These are phyloP conservation scores for Rhodotorula mucilaginosa DNA, from an alignment of 1,284 basidiomycete species.

Conservation along the genomic window DNA sequence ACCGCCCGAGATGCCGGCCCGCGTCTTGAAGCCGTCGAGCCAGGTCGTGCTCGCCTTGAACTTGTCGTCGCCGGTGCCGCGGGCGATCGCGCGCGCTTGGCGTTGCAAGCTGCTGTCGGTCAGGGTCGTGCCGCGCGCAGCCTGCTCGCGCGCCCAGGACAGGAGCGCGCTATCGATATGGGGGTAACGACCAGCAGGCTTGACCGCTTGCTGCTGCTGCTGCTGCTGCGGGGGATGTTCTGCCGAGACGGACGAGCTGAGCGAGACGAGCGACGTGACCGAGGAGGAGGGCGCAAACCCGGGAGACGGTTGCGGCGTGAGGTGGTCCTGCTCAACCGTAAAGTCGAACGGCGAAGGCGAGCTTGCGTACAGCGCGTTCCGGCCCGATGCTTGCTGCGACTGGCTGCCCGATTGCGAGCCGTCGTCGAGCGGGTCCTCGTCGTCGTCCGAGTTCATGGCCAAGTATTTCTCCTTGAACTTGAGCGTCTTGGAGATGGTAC, in stretches of 20 bases:
- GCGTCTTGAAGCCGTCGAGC: slow-evolving; percentile 86
- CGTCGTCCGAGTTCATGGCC: slow-evolving; percentile 46
- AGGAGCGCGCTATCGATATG: slow-evolving; percentile 66
- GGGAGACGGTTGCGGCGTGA: slow-evolving; percentile 7
- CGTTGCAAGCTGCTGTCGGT: slow-evolving; percentile 68
- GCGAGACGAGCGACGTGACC: slow-evolving; percentile 59
- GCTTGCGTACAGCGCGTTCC: neutral
- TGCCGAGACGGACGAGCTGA: slow-evolving; percentile 16
- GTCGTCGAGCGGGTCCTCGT: slow-evolving; percentile 3
- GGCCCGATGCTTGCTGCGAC: neutral
- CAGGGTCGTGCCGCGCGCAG: slow-evolving; percentile 56
- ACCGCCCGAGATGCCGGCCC: slow-evolving; percentile 47
- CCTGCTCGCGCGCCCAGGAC: slow-evolving; percentile 61
- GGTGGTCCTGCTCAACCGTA: neutral
- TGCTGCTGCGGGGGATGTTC: neutral
- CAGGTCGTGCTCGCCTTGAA: slow-evolving; percentile 88
- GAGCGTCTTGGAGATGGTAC: slow-evolving; percentile 89
- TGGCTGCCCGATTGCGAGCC: neutral
- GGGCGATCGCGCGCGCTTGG: slow-evolving; percentile 68
- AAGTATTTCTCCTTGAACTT: slow-evolving; percentile 80
- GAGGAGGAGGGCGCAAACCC: slow-evolving; percentile 44
- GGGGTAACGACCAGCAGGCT: slow-evolving; percentile 57
- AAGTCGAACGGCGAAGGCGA: neutral
- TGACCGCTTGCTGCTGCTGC: neutral
- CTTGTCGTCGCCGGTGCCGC: slow-evolving; percentile 53